Percentiles rank a stretch among this genome's conserved stretches.
Conservation (phyloP, 176 grass and related monocot species). For the Luzula sylvatica region DNA sequence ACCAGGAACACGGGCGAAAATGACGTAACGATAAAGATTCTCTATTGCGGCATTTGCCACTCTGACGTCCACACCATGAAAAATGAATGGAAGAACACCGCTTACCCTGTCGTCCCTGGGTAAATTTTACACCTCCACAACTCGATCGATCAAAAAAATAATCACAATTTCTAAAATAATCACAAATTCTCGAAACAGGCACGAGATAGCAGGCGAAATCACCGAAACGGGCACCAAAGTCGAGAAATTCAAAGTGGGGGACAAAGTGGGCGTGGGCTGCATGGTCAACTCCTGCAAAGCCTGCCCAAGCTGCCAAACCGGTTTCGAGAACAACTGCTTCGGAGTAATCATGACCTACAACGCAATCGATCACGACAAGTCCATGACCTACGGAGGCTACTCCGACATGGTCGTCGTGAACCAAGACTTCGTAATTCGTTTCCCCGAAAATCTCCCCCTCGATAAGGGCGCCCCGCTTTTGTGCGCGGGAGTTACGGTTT, state of each 20-base stretch:
- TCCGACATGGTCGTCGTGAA: slow-evolving; percentile 37
- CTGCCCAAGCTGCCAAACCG: slow-evolving; percentile 32
- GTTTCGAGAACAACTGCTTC: slow-evolving; percentile 46
- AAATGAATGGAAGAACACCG: slow-evolving; percentile 53
- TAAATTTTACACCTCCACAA: not conserved
- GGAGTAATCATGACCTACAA: slow-evolving; percentile 40
- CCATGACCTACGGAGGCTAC: slow-evolving; percentile 58
- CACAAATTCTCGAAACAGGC: slow-evolving; percentile 13
- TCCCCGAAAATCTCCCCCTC: slow-evolving; percentile 47
- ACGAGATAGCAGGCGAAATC: slow-evolving; percentile 66
- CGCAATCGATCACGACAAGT: slow-evolving; percentile 29
- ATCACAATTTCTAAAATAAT: not conserved
- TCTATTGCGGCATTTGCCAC: slow-evolving; percentile 76
- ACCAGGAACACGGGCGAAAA: slow-evolving; percentile 58
- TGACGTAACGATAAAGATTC: slow-evolving; percentile 62
- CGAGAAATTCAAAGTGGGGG: slow-evolving; percentile 34
- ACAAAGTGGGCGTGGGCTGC: slow-evolving; percentile 54
- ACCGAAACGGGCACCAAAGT: slow-evolving; percentile 53
- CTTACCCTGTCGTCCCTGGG: slow-evolving; percentile 58
- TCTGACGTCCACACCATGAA: slow-evolving; percentile 62
- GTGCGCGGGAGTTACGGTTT: slow-evolving; percentile 63
- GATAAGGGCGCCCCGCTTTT: slow-evolving; percentile 51
- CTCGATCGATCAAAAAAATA: not conserved
- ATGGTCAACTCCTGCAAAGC: slow-evolving; percentile 55
- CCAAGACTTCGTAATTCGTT: slow-evolving; percentile 46